Evolutionary conservation across 805 yeast species (phyloP), one percentile per base, ranked within the genome.

Genomic region (Yarrowia sp.): DNA sequence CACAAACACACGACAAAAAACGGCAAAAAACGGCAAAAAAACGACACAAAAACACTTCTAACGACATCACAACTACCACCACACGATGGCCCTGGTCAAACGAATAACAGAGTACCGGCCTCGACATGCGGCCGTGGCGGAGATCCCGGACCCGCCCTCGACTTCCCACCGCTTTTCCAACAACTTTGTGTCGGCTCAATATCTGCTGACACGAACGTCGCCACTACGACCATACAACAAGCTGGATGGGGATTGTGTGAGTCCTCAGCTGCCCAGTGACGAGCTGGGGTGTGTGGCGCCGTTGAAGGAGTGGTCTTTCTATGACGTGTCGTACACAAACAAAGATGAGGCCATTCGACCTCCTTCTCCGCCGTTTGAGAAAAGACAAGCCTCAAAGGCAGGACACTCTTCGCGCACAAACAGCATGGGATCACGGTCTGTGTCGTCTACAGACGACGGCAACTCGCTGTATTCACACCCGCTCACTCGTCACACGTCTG

Each of bases 81-180:
- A 18, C n/a, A 38, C 32, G n/a, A 55, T 55, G 61, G 61, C 61
- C 14, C 61, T 55, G 47, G 61, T 55, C 35, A 39, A 55, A 41
- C 45, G 61, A 55, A 55, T 55, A 55, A 41, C 61, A 36, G 61
- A 55, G 47, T 55, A 55, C 61, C 47, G 61, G 15, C 61, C 61
- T 8, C 61, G 61, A 11, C 61, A 55, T 47, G 61, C 61, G 15
- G 61, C 47, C 2, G 61, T 55, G 47, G 61, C 61, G 2, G 61
- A 55, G 47, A 55, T 55, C 10, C 61, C 61, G 2, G 61, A 55
- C 38, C 61, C 61, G 31, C 61, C 61, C 5, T 55, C 61, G 8
- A 55, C 61, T 2, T 55, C 61, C 31, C 45, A 55, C 28, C 45
- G 41, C 47, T 41, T 55, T 11, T 55, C 61, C 44, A 55, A 55